Conservation (phyloP, 345 rosid species). For the Camelina hispida region DNA sequence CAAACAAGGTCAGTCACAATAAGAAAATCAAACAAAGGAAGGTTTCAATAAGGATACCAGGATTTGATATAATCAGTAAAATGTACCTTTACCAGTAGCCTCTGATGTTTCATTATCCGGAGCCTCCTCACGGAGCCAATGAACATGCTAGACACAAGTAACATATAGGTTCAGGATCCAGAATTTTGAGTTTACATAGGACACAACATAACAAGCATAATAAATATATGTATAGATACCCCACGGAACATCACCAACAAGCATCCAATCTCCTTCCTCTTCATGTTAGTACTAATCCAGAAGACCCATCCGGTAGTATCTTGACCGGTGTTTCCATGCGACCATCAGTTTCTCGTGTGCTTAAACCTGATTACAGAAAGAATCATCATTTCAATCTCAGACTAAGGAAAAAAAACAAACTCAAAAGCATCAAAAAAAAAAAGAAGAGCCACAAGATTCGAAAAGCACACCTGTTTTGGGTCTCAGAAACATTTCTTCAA, state of each 20-base stretch:
- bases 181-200: not conserved
- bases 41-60: not conserved
- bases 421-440: not conserved
- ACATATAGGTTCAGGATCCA: not conserved
- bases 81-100: conserved; percentile 71
- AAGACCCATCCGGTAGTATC: conserved; percentile 71
- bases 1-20: conserved; percentile 28
- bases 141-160: conserved; percentile 71
- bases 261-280: conserved; percentile 99
- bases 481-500: conserved; percentile 76
- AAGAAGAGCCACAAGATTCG: not conserved
- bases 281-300: conserved; percentile 80
- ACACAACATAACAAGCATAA: not conserved
- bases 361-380: conserved; percentile 38
- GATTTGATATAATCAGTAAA: conserved; percentile 24
- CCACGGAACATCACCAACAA: conserved; percentile 98
- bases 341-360: conserved; percentile 42
- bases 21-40: not conserved
- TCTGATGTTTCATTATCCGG: conserved; percentile 80
- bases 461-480: conserved; percentile 44
- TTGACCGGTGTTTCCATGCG: conserved; percentile 43
- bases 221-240: conserved; percentile 52
- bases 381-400: conserved; percentile 7
- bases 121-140: conserved; percentile 80
- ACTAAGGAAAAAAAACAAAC: not conserved